A percentile compares a stretch with the other conserved stretches of the same genome.
Evolutionary conservation across 1,284 basidiomycete species (phyloP).

Genomic region (Tetrapyrgos nigripes): DNA sequence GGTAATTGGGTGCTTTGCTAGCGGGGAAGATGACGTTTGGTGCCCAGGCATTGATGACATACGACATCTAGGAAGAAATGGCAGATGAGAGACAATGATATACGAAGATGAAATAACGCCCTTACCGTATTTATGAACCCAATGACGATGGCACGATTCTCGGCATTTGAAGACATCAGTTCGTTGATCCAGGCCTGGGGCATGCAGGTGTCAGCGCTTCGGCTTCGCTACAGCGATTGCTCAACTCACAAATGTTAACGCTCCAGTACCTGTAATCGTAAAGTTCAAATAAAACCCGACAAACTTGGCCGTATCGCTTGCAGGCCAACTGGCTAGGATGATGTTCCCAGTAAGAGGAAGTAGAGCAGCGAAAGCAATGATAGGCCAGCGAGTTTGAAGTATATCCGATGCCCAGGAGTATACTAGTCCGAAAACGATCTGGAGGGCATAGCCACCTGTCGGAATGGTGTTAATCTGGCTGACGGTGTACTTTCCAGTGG

Average conservation of each 20-base stretch:
- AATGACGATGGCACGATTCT: slow-evolving; percentile 16
- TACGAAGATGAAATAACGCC: not conserved
- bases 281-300: slow-evolving; percentile 17
- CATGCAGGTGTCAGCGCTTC: not conserved
- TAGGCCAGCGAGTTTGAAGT: slow-evolving; percentile 10
- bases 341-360: slow-evolving; percentile 14
- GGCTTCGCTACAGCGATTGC: not conserved
- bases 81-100: too few relatives aligned
- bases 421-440: slow-evolving; percentile 11
- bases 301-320: slow-evolving; percentile 6
- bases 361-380: slow-evolving; percentile 10
- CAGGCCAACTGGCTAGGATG: slow-evolving; percentile 12
- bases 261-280: slow-evolving; percentile 9
- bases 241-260: slow-evolving; percentile 9
- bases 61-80: not conserved
- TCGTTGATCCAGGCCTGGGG: slow-evolving; percentile 13
- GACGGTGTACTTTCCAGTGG: slow-evolving; percentile 5
- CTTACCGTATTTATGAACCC: slow-evolving; percentile 13
- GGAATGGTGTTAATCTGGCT: slow-evolving; percentile 14
- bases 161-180: slow-evolving; percentile 13
- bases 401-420: slow-evolving; percentile 12
- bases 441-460: slow-evolving; percentile 16
- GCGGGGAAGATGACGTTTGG: slow-evolving; percentile 13
- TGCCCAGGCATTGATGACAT: slow-evolving; percentile 14
- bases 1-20: slow-evolving; percentile 11